phyloP scores from a whole-genome alignment of 2,329 filamentous ascomycete species.

The Aspergillus fructus region DNA sequence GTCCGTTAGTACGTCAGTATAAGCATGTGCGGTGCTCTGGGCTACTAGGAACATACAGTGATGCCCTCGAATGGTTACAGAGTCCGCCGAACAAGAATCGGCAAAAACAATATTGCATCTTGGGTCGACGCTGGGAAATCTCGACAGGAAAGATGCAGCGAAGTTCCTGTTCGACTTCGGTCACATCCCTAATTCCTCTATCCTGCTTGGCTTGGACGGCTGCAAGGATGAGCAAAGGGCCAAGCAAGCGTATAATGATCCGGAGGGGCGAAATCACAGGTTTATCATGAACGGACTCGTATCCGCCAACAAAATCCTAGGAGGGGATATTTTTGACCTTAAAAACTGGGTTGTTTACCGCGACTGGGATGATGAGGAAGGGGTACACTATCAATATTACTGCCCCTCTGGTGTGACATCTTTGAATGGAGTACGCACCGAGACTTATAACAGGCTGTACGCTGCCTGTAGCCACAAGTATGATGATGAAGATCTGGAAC shows the following conservation, averaged over 20 bases:
- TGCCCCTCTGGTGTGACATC: neutral
- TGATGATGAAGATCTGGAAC: conserved; percentile 4
- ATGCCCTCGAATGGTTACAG: conserved; percentile 68
- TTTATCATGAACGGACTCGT: conserved; percentile 13
- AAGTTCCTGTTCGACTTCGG: conserved; percentile 10
- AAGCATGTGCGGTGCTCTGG: conserved; percentile 67
- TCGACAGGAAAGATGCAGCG: conserved; percentile 3
- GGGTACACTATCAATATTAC: conserved; percentile 13
- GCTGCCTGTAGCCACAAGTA: conserved; percentile 13
- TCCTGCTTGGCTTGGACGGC: conserved; percentile 12
- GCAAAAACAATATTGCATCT: conserved; percentile 2
- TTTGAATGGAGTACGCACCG: too few relatives aligned
- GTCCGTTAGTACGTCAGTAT: too few relatives aligned
- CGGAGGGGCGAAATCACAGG: conserved; percentile 7
- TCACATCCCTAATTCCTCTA: neutral
- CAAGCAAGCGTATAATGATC: conserved; percentile 64
- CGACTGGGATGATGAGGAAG: neutral
- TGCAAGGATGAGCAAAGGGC: conserved; percentile 67
- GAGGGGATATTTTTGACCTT: conserved; percentile 62
- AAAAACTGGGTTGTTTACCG: conserved; percentile 13
- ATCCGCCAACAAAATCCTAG: conserved; percentile 69
- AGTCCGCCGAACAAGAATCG: too few relatives aligned
- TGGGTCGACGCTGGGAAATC: conserved; percentile 13
- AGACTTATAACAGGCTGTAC: too few relatives aligned
- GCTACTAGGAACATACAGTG: conserved; percentile 81